A percentile compares a stretch with the other conserved stretches of the same genome.
phyloP scores from a whole-genome alignment of 306 rosid species.

The Quercus gilva region DNA sequence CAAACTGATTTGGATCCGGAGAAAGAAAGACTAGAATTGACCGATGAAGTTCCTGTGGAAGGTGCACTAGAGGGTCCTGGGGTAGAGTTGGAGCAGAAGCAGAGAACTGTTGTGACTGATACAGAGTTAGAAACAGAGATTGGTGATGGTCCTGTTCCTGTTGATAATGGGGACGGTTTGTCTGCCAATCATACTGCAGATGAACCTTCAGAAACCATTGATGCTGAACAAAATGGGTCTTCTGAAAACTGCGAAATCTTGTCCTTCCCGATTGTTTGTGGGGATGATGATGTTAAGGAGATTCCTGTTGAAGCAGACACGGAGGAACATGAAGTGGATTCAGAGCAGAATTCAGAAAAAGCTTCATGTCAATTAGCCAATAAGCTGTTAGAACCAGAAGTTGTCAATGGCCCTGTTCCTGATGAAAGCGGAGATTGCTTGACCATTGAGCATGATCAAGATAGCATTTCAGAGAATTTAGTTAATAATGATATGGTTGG shows the following conservation, averaged over 20 bases:
- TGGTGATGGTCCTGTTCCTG: neutral
- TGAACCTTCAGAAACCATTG: neutral
- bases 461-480: slow-evolving; percentile 17
- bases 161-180: neutral
- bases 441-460: slow-evolving; percentile 13
- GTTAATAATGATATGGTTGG: slow-evolving; percentile 15
- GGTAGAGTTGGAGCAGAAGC: slow-evolving; percentile 19
- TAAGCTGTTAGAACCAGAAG: slow-evolving; percentile 11
- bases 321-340: slow-evolving; percentile 3
- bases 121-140: neutral
- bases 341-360: slow-evolving; percentile 21
- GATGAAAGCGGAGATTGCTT: slow-evolving; percentile 20
- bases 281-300: slow-evolving; percentile 5
- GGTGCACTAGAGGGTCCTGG: slow-evolving; percentile 18
- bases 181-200: neutral
- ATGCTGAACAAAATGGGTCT: slow-evolving; percentile 10
- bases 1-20: slow-evolving; percentile 20
- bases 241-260: neutral
- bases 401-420: neutral
- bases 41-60: slow-evolving; percentile 19
- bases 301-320: slow-evolving; percentile 5
- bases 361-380: neutral
- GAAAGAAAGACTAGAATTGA: slow-evolving; percentile 3
- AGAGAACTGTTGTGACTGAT: neutral
- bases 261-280: neutral